Conservation (phyloP, 495 filamentous ascomycete genomes). For the Neurospora sp. region DNA sequence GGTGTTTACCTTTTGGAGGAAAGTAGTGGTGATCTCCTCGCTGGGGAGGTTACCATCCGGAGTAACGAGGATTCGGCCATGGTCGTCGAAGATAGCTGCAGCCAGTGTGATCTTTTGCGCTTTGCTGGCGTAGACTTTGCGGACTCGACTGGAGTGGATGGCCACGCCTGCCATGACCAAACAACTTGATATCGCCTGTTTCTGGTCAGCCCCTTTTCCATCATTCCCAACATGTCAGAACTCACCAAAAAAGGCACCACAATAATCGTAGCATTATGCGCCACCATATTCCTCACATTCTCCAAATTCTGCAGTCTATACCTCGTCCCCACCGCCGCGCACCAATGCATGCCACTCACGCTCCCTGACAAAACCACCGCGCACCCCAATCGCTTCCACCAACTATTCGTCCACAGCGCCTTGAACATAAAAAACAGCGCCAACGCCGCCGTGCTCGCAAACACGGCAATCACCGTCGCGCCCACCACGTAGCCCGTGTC, state of each 20-base stretch:
- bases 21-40: conserved; percentile 69
- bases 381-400: conserved; percentile 61
- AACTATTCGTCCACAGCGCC: conserved; percentile 66
- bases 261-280: conserved; percentile 49
- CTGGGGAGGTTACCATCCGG: conserved; percentile 72
- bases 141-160: conserved; percentile 44
- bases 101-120: conserved; percentile 73
- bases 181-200: conserved; percentile 50
- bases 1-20: conserved; percentile 42
- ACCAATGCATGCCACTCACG: conserved; percentile 86
- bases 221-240: not conserved
- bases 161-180: conserved; percentile 39
- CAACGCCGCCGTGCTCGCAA: conserved; percentile 56
- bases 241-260: conserved; percentile 55
- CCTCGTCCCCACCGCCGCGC: conserved; percentile 57
- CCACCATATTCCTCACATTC: conserved; percentile 22
- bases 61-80: conserved; percentile 68
- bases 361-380: conserved; percentile 58
- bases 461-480: conserved; percentile 59
- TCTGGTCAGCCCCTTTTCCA: not conserved
- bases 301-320: conserved; percentile 41
- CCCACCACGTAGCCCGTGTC: conserved; percentile 48
- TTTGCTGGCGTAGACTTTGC: conserved; percentile 46
- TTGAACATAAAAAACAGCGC: conserved; percentile 67
- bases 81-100: conserved; percentile 62